phyloP scores from a whole-genome alignment of 768 basidiomycete genomes.

The Rhizopogon roseolus region DNA sequence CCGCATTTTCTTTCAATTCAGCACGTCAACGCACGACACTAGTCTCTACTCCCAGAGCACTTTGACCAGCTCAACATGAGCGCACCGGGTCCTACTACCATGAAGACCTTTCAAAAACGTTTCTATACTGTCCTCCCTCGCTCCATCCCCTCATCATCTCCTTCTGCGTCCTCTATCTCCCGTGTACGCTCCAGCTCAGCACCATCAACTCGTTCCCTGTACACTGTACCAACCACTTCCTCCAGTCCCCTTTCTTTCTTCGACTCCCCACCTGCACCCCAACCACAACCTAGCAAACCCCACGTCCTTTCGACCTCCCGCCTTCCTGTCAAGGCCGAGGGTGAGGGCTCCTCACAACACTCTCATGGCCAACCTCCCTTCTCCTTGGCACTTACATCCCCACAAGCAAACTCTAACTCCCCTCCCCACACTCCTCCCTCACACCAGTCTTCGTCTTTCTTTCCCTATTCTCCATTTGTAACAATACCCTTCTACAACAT shows the following conservation, averaged over 20 bases:
- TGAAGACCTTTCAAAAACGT: conserved; percentile 50
- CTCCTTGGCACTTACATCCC: conserved; percentile 38
- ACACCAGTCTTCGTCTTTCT: conserved; percentile 27
- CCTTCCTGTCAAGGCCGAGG: conserved; percentile 41
- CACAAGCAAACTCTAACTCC: conserved; percentile 29
- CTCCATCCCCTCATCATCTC: conserved; percentile 18
- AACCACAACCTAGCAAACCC: conserved; percentile 33
- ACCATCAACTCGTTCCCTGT: conserved; percentile 36
- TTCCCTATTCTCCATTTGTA: conserved; percentile 32
- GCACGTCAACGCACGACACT: not conserved
- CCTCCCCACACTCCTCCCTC: conserved; percentile 23
- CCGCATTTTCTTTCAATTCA: not conserved
- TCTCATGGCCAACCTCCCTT: conserved; percentile 29
- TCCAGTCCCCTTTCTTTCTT: conserved; percentile 34
- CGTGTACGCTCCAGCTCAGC: conserved; percentile 42
- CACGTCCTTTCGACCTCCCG: conserved; percentile 37
- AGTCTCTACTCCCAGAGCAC: not conserved
- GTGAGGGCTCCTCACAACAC: conserved; percentile 37
- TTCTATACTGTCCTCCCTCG: conserved; percentile 41
- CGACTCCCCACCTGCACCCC: conserved; percentile 31
- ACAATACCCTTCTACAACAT: conserved; percentile 24
- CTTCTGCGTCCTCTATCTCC: conserved; percentile 27
- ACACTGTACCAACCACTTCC: conserved; percentile 27
- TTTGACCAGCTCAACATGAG: conserved; percentile 19
- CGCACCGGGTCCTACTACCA: conserved; percentile 31